phyloP scores from a whole-genome alignment of 768 basidiomycete species.

The Mycena belliarum region DNA sequence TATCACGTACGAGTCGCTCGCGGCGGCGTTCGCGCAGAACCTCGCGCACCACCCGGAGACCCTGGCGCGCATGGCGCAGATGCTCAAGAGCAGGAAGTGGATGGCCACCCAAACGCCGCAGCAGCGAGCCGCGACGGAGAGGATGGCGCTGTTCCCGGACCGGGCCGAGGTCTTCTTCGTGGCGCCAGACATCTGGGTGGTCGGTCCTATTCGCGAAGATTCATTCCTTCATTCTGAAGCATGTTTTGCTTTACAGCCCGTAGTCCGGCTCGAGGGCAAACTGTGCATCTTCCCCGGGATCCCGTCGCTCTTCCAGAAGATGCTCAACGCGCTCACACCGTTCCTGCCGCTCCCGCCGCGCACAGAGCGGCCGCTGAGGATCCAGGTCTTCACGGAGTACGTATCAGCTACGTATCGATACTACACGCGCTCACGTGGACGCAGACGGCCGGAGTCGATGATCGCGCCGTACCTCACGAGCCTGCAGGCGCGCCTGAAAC shows the following conservation, averaged over 20 bases:
- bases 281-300: conserved; percentile 93
- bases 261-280: conserved; percentile 82
- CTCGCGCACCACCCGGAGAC: conserved; percentile 81
- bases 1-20: conserved; percentile 88
- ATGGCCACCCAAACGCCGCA: conserved; percentile 65
- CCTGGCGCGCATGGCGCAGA: conserved; percentile 66
- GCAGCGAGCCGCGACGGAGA: conserved; percentile 71
- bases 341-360: conserved; percentile 81
- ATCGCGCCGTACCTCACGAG: conserved; percentile 82
- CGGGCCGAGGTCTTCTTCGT: conserved; percentile 80
- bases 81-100: conserved; percentile 57
- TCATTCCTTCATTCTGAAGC: not conserved
- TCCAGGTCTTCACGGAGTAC: conserved; percentile 84
- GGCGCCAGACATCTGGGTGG: conserved; percentile 82
- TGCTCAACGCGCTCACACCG: conserved; percentile 71
- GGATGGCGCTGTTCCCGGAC: conserved; percentile 91
- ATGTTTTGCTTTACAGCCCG: conserved; percentile 52
- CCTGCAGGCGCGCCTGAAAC: conserved; percentile 70
- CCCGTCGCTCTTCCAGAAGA: conserved; percentile 78
- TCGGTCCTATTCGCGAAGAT: conserved; percentile 33
- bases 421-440: not conserved
- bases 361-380: conserved; percentile 69
- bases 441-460: conserved; percentile 74
- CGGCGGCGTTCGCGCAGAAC: conserved; percentile 75
- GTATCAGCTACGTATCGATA: conserved; percentile 7